These are phyloP conservation scores for Umbellularia californica DNA, from an alignment of 164 flowering plant species.

Conservation along the genomic window DNA sequence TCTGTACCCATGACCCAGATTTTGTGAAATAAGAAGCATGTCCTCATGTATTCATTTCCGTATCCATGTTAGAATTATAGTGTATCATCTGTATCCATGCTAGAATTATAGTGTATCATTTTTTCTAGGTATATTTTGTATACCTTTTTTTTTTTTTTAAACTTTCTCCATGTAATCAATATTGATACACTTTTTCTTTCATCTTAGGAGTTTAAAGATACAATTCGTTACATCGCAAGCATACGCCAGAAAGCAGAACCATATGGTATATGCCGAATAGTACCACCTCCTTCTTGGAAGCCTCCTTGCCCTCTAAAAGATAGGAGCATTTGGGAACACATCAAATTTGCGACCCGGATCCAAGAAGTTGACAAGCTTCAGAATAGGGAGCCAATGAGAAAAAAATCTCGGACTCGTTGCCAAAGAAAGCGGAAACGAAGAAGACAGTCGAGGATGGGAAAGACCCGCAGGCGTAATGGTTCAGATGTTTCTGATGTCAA, in stretches of 20 bases:
- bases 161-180: background rate
- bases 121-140: background rate
- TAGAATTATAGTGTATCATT: background rate
- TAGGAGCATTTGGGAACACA: constrained; percentile 46
- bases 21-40: background rate
- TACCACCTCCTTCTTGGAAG: constrained; percentile 78
- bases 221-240: constrained; percentile 62
- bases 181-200: background rate
- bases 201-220: constrained; percentile 74
- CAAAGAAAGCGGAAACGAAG: constrained; percentile 60
- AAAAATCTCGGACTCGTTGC: constrained; percentile 35
- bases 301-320: constrained; percentile 76
- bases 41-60: background rate
- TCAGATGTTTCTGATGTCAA: constrained; percentile 35
- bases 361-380: constrained; percentile 82
- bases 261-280: constrained; percentile 87
- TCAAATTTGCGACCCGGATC: constrained; percentile 63
- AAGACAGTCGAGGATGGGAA: constrained; percentile 41
- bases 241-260: constrained; percentile 58
- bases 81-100: too few species aligned
- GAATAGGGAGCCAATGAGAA: constrained; percentile 75
- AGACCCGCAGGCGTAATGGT: constrained; percentile 28
- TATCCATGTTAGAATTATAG: background rate
- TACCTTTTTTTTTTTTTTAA: background rate
- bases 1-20: background rate